A percentile compares a stretch with the other conserved stretches of the same genome.
Evolutionary conservation across 345 rosid species (phyloP).

Genomic region (Xanthoceras sorbifolium): DNA sequence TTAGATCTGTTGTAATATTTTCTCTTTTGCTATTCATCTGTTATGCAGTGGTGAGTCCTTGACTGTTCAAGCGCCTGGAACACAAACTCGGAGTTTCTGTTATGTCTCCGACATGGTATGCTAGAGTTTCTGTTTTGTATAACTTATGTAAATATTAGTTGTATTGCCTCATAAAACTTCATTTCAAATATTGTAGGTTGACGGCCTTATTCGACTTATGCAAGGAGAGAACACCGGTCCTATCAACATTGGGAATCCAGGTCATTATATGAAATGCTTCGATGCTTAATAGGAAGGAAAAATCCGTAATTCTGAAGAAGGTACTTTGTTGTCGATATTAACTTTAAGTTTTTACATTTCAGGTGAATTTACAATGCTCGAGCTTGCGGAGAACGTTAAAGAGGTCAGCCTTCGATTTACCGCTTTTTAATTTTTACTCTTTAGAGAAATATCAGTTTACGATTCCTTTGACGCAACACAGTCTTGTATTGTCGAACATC

Average conservation of each 20-base stretch:
- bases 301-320: not conserved
- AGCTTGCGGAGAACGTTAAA: constrained; percentile 87
- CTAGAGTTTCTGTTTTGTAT: not conserved
- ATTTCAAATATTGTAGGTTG: constrained; percentile 53
- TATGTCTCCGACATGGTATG: constrained; percentile 94
- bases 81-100: constrained; percentile 97
- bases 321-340: constrained; percentile 4
- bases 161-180: not conserved
- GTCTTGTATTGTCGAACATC: not conserved
- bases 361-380: constrained; percentile 91
- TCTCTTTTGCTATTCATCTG: constrained; percentile 5
- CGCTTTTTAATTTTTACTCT: not conserved
- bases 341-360: not conserved
- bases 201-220: constrained; percentile 89
- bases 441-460: too few relatives aligned
- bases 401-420: constrained; percentile 53
- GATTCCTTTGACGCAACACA: not conserved
- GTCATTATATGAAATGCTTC: constrained; percentile 23
- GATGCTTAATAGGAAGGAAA: not conserved
- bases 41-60: constrained; percentile 70
- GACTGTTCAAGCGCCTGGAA: constrained; percentile 94
- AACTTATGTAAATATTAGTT: not conserved
- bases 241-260: constrained; percentile 89
- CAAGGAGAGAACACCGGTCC: constrained; percentile 95
- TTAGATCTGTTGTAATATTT: not conserved